Percentiles rank a stretch among this genome's conserved stretches.
phyloP scores from a whole-genome alignment of 2,329 filamentous ascomycete species.

The Mollisiaceae sp. region DNA sequence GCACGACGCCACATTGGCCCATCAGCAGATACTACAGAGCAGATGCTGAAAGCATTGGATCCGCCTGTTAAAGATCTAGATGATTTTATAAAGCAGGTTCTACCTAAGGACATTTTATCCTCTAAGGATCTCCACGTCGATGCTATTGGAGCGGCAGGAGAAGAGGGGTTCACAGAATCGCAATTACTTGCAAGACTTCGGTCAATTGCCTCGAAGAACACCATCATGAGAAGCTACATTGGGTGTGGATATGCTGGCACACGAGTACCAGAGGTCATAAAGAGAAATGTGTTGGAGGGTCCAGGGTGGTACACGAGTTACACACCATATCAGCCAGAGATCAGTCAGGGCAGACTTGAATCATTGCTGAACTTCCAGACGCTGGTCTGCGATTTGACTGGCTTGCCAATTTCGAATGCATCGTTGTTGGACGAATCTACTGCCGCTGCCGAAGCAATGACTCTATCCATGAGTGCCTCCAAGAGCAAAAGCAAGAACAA shows the following conservation, averaged over 20 bases:
- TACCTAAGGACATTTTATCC: constrained; percentile 80
- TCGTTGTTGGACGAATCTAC: constrained; percentile 91
- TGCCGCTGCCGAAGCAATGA: constrained; percentile 95
- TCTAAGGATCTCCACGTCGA: constrained; percentile 64
- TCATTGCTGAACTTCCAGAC: constrained; percentile 96
- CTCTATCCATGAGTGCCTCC: constrained; percentile 79
- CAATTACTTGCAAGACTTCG: constrained; percentile 59
- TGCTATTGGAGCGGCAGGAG: constrained; percentile 43
- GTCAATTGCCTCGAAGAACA: constrained; percentile 63
- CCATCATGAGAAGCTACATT: constrained; percentile 71
- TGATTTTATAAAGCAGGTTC: constrained; percentile 82
- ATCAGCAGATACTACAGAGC: constrained; percentile 67
- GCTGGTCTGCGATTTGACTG: constrained; percentile 86
- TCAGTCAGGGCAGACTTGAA: constrained; percentile 92
- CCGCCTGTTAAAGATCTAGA: constrained; percentile 77
- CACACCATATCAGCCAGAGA: constrained; percentile 95
- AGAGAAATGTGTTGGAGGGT: constrained; percentile 89
- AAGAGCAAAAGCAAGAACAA: constrained; percentile 77
- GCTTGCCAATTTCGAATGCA: constrained; percentile 85
- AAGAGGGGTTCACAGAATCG: constrained; percentile 56
- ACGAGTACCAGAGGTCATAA: constrained; percentile 86
- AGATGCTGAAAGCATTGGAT: constrained; percentile 82
- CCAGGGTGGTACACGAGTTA: constrained; percentile 98
- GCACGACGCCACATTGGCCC: constrained; percentile 87
- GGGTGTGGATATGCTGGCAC: constrained; percentile 89